Evolutionary conservation across 2,329 filamentous ascomycete genomes (phyloP), one percentile per base, ranked within the genome.

Genomic region (Paracorniculantispora psalliotae): DNA sequence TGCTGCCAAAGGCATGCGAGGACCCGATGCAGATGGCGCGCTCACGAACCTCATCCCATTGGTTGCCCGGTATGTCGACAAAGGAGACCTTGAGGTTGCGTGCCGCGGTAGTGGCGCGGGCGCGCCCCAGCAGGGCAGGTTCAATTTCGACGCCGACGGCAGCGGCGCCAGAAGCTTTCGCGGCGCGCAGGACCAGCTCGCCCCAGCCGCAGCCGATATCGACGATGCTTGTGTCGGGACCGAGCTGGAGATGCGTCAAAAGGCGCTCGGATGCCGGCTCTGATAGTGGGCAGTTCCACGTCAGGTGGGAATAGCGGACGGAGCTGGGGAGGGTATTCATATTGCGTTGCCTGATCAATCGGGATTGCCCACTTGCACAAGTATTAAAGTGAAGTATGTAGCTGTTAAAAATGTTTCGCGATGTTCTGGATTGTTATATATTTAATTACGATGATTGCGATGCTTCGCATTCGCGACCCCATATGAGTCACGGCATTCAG

Each of bases 141-240:
- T 62, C 62, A 12, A 44, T 61, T 50, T 63, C 62, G 15, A 63
- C n/a, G 49, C 62, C 62, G 2, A 23, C 57, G 21, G 55, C 55
- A 15, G 15, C 23, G 6, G 49, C 26, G 10, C 37, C 41, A 19
- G 35, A 43, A 5, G 13, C 17, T 13, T 37, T 19, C 2, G 55
- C 19, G 12, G 61, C 61, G 13, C 50, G 61, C 19, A 63, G 41
- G 19, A 63, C 59, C 4, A 63, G 56, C 47, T 61, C 62, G n/a
- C 62, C 62, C 62, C 62, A 62, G 30, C 62, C 62, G 46, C 61
- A 63, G 2, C 61, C 62, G 15, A 63, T 55, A 46, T 63, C 62
- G 13, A 64, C 57, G 15, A 63, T 15, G 2, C 10, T 19, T 4
- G 33, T 30, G 4, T n/a, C 41, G 1, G 41, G 13, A 19, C 19